Conservation (phyloP, 441 rosid species). For the Populus hybrid region DNA sequence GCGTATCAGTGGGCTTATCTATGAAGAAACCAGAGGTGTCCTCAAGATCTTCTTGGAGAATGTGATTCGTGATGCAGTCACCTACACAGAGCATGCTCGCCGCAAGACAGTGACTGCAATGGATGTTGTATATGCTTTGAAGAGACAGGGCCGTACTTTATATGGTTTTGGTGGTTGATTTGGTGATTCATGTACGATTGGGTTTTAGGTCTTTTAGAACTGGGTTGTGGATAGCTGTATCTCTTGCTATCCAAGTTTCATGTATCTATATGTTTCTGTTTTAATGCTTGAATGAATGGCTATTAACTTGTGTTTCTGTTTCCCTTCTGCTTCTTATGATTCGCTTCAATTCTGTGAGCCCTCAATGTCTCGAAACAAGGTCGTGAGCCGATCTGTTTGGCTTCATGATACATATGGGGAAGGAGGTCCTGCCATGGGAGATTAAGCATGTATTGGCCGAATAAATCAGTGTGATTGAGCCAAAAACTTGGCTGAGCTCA, state of each 20-base stretch:
- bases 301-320: not conserved
- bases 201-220: not conserved
- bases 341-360: not conserved
- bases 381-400: too few relatives aligned
- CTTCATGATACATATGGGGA: too few relatives aligned
- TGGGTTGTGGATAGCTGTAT: not conserved
- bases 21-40: constrained; percentile 8
- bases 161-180: constrained; percentile 4
- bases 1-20: constrained; percentile 14
- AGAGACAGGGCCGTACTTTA: constrained; percentile 8
- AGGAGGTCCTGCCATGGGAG: too few relatives aligned
- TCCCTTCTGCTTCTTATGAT: not conserved
- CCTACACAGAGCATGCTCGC: constrained; percentile 11
- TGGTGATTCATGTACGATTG: not conserved
- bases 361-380: too few relatives aligned
- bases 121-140: constrained; percentile 12
- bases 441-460: too few relatives aligned
- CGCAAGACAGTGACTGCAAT: constrained; percentile 10
- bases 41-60: constrained; percentile 13
- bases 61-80: constrained; percentile 10
- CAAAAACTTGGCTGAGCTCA: too few relatives aligned
- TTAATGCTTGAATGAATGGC: not conserved
- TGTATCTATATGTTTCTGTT: not conserved
- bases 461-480: too few relatives aligned
- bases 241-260: not conserved